These are phyloP conservation scores for Rhipidocladum racemiflorum DNA, from an alignment of 176 grass and related monocot species.

Conservation along the genomic window DNA sequence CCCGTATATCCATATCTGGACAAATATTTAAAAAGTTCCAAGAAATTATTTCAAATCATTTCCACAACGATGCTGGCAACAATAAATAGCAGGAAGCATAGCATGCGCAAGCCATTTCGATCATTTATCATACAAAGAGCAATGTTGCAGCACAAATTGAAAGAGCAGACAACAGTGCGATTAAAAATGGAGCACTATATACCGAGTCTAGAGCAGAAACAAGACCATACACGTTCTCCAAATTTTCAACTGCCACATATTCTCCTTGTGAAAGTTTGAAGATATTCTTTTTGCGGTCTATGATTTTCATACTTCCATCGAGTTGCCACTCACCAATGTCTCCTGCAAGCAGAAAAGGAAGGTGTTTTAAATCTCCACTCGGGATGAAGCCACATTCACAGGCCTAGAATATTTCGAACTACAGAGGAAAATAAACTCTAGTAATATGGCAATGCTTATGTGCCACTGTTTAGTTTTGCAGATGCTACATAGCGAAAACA, in stretches of 20 bases:
- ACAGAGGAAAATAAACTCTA: neutral
- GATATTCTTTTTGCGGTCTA: constrained; percentile 92
- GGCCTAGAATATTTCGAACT: neutral
- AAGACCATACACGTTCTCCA: constrained; percentile 81
- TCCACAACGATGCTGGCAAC: neutral
- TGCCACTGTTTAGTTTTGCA: constrained; percentile 12
- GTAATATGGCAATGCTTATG: neutral
- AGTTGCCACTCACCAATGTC: constrained; percentile 92
- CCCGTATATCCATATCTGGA: constrained; percentile 87
- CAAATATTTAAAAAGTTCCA: constrained; percentile 7
- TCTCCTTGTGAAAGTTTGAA: constrained; percentile 96
- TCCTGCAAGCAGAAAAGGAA: constrained; percentile 47
- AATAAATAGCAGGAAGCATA: constrained; percentile 13
- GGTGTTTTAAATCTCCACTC: neutral
- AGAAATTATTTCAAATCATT: constrained; percentile 14
- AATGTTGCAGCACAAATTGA: constrained; percentile 18
- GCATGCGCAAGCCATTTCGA: neutral
- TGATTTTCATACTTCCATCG: constrained; percentile 91
- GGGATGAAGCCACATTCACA: neutral
- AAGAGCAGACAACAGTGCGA: neutral
- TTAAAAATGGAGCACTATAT: constrained; percentile 14
- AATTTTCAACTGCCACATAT: constrained; percentile 87
- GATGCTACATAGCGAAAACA: neutral
- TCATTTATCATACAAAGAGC: constrained; percentile 7
- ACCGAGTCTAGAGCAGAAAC: constrained; percentile 78